phyloP scores from a whole-genome alignment of 345 rosid species.

The Iberis pinnata region DNA sequence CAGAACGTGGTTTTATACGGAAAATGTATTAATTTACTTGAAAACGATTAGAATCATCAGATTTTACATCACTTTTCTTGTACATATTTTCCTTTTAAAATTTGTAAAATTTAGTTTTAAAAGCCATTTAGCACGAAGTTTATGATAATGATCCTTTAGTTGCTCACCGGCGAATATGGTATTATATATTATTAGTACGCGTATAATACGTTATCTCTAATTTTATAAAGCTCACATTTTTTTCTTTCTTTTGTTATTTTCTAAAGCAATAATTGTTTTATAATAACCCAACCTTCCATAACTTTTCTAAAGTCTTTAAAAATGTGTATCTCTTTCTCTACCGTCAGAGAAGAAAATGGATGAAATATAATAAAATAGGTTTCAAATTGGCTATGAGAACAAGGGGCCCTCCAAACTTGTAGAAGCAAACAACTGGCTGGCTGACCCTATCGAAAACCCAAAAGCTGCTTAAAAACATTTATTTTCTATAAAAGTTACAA shows the following conservation, averaged over 20 bases:
- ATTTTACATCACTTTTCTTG: no score
- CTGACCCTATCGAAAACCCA: slow-evolving; percentile 27
- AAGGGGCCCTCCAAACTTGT: slow-evolving; percentile 22
- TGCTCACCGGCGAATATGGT: no score
- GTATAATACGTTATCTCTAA: not conserved
- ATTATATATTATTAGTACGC: not conserved
- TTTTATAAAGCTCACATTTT: not conserved
- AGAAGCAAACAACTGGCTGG: slow-evolving; percentile 22
- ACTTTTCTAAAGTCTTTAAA: slow-evolving; percentile 7
- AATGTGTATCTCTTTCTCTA: not conserved
- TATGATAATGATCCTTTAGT: no score
- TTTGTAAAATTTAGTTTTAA: no score
- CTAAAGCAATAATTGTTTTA: slow-evolving; percentile 23
- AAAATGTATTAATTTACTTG: no score
- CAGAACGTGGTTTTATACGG: no score
- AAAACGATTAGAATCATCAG: no score
- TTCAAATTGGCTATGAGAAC: slow-evolving; percentile 20
- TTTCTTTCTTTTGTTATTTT: not conserved
- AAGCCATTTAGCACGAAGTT: no score
- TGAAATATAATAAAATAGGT: not conserved
- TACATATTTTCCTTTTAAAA: no score
- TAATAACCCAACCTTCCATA: slow-evolving; percentile 18
- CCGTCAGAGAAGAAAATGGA: not conserved
- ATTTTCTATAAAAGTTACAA: no score
- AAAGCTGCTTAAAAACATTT: slow-evolving; percentile 17